These are phyloP conservation scores for Danielia oregonensis DNA, from an alignment of 805 yeast genomes.

Conservation along the genomic window DNA sequence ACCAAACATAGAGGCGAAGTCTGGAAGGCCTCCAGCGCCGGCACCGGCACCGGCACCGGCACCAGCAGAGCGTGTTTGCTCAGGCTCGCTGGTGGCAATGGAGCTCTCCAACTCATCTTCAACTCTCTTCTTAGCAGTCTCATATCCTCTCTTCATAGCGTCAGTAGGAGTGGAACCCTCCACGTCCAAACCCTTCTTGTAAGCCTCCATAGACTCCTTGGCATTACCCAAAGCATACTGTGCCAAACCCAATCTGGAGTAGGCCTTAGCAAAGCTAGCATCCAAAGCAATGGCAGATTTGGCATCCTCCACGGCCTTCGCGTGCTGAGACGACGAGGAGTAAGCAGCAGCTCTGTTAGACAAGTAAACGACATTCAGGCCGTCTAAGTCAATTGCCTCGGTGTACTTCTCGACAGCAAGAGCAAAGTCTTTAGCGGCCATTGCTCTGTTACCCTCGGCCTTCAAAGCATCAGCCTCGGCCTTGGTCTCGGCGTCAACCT, in stretches of 20 bases:
- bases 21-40: slow-evolving; percentile 64
- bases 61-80: no score
- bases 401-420: slow-evolving; percentile 76
- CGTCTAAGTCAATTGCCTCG: slow-evolving; percentile 67
- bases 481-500: slow-evolving; percentile 50
- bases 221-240: slow-evolving; percentile 92
- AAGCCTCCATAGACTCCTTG: slow-evolving; percentile 85
- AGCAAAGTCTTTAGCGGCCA: slow-evolving; percentile 71
- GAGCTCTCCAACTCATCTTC: slow-evolving; percentile 62
- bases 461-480: slow-evolving; percentile 82
- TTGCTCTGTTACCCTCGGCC: slow-evolving; percentile 82
- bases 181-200: slow-evolving; percentile 77
- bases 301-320: slow-evolving; percentile 80
- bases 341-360: slow-evolving; percentile 98
- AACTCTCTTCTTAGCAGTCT: slow-evolving; percentile 85
- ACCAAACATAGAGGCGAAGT: slow-evolving; percentile 67
- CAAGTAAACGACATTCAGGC: slow-evolving; percentile 75
- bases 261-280: slow-evolving; percentile 84
- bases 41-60: slow-evolving; percentile 40
- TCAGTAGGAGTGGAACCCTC: slow-evolving; percentile 85
- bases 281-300: slow-evolving; percentile 73
- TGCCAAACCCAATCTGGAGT: slow-evolving; percentile 92
- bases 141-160: slow-evolving; percentile 89
- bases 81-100: slow-evolving; percentile 31
- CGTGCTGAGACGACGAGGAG: slow-evolving; percentile 72